Conservation (phyloP, 2,329 filamentous ascomycete genomes). For the Fusarium albosuccineum region DNA sequence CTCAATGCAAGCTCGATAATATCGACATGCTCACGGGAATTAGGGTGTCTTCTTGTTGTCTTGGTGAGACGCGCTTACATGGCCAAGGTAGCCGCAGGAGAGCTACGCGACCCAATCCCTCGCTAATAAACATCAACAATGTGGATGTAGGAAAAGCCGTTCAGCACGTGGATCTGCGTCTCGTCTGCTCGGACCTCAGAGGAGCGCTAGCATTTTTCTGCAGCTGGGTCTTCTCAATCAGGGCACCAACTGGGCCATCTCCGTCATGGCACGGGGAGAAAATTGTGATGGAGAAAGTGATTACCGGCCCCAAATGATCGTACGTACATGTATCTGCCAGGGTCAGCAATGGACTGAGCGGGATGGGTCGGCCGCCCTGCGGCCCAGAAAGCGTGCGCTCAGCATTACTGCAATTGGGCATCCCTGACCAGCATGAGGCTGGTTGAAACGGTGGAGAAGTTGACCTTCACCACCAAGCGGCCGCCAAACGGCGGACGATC, state of each 20-base stretch:
- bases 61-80: background rate
- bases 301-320: constrained; percentile 7
- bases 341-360: constrained; percentile 3
- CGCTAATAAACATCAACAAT: constrained; percentile 14
- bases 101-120: constrained; percentile 14
- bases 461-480: constrained; percentile 30
- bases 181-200: constrained; percentile 30
- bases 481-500: constrained; percentile 44
- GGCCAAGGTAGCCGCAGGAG: constrained; percentile 8
- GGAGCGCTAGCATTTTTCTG: constrained; percentile 23
- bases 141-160: constrained; percentile 36
- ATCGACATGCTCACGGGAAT: background rate
- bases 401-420: constrained; percentile 3
- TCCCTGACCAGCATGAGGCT: constrained; percentile 30
- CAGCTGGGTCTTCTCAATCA: constrained; percentile 18
- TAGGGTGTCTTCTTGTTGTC: background rate
- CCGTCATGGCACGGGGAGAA: constrained; percentile 30
- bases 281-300: background rate
- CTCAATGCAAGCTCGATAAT: background rate
- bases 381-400: constrained; percentile 11
- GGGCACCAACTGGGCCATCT: constrained; percentile 21
- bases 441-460: constrained; percentile 31
- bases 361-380: constrained; percentile 23
- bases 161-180: constrained; percentile 42
- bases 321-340: constrained; percentile 6